A percentile compares a stretch with the other conserved stretches of the same genome.
These are phyloP conservation scores for Butyriboletus loyo DNA, from an alignment of 768 basidiomycete species.

Conservation along the genomic window DNA sequence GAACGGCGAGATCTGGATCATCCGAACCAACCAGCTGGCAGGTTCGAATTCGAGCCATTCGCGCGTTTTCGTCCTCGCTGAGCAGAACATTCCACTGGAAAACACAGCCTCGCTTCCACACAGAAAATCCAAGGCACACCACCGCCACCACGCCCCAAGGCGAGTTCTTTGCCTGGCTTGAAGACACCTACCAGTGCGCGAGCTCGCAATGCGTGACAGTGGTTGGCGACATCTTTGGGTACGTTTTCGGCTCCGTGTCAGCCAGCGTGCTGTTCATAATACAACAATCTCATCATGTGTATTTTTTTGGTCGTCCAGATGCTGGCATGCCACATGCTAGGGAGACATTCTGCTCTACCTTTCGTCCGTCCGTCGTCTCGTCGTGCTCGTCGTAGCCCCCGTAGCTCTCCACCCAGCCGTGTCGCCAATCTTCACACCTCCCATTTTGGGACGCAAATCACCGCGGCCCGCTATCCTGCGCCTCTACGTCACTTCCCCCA, in stretches of 20 bases:
- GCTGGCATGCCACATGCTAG: too few relatives aligned
- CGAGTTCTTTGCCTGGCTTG: too few relatives aligned
- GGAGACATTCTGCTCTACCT: too few relatives aligned
- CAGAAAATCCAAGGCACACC: conserved; percentile 10
- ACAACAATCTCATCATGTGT: too few relatives aligned
- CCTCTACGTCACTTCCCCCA: conserved; percentile 12
- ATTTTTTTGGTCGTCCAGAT: too few relatives aligned
- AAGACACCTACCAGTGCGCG: neutral
- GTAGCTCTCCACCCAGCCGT: neutral
- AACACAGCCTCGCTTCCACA: conserved; percentile 27
- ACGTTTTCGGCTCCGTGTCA: too few relatives aligned
- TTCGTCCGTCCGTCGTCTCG: neutral
- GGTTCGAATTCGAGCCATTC: neutral
- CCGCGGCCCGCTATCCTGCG: conserved; percentile 7
- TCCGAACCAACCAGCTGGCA: neutral
- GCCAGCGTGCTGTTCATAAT: too few relatives aligned
- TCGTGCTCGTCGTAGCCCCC: neutral
- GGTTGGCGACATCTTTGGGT: too few relatives aligned
- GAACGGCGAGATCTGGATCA: neutral
- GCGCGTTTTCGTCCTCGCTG: neutral
- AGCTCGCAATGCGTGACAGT: too few relatives aligned
- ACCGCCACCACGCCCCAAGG: conserved; percentile 12
- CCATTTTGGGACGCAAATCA: conserved; percentile 28
- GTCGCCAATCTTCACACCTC: conserved; percentile 2
- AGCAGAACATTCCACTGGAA: conserved; percentile 29